These are phyloP conservation scores for Zymoseptoria brevis DNA, from an alignment of 2,329 filamentous ascomycete genomes.

Conservation along the genomic window DNA sequence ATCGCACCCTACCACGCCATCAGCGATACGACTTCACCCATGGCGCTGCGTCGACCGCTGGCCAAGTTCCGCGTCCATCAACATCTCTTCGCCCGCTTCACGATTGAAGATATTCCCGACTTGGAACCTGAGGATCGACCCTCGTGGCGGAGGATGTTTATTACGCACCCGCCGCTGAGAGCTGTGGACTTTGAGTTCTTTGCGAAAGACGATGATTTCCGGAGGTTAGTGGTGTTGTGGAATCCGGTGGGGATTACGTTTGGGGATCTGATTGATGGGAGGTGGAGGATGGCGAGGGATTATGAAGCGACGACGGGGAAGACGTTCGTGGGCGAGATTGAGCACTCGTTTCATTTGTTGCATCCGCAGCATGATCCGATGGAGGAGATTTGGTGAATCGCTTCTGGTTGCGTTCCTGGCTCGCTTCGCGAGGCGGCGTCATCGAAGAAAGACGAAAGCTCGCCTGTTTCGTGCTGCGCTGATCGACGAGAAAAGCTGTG, in stretches of 20 bases:
- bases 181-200: slow-evolving; percentile 7
- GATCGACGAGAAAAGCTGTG: background rate
- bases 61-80: slow-evolving; percentile 5
- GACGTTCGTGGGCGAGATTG: slow-evolving; percentile 3
- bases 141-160: slow-evolving; percentile 7
- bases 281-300: slow-evolving; percentile 2
- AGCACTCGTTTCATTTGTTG: slow-evolving; percentile 4
- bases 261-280: slow-evolving; percentile 7
- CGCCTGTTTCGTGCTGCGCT: background rate
- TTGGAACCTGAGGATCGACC: slow-evolving; percentile 1
- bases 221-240: background rate
- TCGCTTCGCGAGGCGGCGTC: background rate
- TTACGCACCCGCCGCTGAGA: slow-evolving; percentile 5
- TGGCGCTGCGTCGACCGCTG: slow-evolving; percentile 1
- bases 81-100: slow-evolving; percentile 4
- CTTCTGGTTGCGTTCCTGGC: background rate
- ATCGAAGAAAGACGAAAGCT: background rate
- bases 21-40: background rate
- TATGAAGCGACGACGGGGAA: slow-evolving; percentile 1
- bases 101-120: slow-evolving; percentile 6
- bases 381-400: slow-evolving; percentile 6
- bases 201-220: background rate
- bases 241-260: slow-evolving; percentile 6
- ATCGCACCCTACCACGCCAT: background rate
- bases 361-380: slow-evolving; percentile 3